phyloP scores from a whole-genome alignment of 1,284 basidiomycete genomes.

The Melampsora larici-populina region DNA sequence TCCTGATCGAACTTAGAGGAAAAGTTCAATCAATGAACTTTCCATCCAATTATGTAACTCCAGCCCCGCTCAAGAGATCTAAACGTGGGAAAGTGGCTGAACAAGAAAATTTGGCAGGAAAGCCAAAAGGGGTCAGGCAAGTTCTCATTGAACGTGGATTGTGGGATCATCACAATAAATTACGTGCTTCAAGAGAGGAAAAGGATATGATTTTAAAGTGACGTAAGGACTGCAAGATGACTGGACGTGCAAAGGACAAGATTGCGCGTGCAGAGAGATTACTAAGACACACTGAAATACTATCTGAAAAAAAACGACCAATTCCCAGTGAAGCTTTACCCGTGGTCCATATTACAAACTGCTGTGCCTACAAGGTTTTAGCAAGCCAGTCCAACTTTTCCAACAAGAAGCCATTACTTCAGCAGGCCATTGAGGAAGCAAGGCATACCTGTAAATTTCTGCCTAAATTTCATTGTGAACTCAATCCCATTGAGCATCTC shows the following conservation, averaged over 20 bases:
- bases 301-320: not conserved
- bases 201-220: too few relatives aligned
- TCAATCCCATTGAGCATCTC: constrained; percentile 16
- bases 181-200: too few relatives aligned
- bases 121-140: too few relatives aligned
- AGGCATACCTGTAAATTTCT: not conserved
- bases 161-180: too few relatives aligned
- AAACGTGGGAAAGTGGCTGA: too few relatives aligned
- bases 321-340: not conserved
- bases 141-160: too few relatives aligned
- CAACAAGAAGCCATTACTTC: not conserved
- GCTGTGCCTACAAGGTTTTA: not conserved
- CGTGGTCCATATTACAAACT: not conserved
- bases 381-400: constrained; percentile 2
- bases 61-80: too few relatives aligned
- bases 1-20: not conserved
- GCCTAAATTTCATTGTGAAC: too few relatives aligned
- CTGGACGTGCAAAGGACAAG: not conserved
- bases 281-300: not conserved
- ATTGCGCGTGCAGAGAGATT: not conserved
- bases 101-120: too few relatives aligned
- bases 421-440: constrained; percentile 8
- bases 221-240: not conserved
- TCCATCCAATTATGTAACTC: not conserved
- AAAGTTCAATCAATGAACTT: constrained; percentile 5